phyloP scores from a whole-genome alignment of 495 filamentous ascomycete species.

The Neurospora africana region DNA sequence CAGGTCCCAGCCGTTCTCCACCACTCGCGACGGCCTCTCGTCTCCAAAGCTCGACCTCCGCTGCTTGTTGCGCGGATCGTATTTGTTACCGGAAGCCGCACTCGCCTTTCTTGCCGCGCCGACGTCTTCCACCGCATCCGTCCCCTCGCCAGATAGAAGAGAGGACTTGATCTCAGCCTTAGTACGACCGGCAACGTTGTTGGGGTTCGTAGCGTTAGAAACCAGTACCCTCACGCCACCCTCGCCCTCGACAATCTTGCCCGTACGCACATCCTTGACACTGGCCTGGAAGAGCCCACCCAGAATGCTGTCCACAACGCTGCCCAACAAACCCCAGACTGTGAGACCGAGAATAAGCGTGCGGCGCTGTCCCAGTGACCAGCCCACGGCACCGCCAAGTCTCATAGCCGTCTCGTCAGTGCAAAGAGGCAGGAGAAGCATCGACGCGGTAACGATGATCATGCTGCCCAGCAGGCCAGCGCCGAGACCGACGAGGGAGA shows the following conservation, averaged over 20 bases:
- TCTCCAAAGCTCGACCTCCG: slow-evolving; percentile 40
- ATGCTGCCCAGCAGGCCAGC: slow-evolving; percentile 70
- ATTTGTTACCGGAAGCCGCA: slow-evolving; percentile 18
- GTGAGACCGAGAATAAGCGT: slow-evolving; percentile 51
- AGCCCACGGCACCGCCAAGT: slow-evolving; percentile 30
- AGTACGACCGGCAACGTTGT: slow-evolving; percentile 9
- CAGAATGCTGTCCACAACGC: slow-evolving; percentile 74
- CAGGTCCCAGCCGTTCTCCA: slow-evolving; percentile 64
- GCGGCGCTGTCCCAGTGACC: slow-evolving; percentile 38
- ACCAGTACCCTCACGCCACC: slow-evolving; percentile 67
- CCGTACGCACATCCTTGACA: slow-evolving; percentile 70
- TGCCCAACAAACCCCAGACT: slow-evolving; percentile 64
- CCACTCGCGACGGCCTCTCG: slow-evolving; percentile 53
- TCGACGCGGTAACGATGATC: slow-evolving; percentile 55
- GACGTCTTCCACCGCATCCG: slow-evolving; percentile 21
- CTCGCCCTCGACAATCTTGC: slow-evolving; percentile 81
- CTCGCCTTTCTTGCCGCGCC: not conserved
- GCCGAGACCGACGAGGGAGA: slow-evolving; percentile 59
- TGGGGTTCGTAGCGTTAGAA: slow-evolving; percentile 15
- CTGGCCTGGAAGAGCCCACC: slow-evolving; percentile 80
- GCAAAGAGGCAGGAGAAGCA: slow-evolving; percentile 63
- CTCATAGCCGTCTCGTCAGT: slow-evolving; percentile 19
- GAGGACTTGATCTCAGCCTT: slow-evolving; percentile 29
- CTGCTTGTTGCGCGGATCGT: slow-evolving; percentile 32
- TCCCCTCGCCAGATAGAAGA: slow-evolving; percentile 23